These are phyloP conservation scores for Arachnomyces sp. DNA, from an alignment of 2,329 filamentous ascomycete genomes.

Conservation along the genomic window DNA sequence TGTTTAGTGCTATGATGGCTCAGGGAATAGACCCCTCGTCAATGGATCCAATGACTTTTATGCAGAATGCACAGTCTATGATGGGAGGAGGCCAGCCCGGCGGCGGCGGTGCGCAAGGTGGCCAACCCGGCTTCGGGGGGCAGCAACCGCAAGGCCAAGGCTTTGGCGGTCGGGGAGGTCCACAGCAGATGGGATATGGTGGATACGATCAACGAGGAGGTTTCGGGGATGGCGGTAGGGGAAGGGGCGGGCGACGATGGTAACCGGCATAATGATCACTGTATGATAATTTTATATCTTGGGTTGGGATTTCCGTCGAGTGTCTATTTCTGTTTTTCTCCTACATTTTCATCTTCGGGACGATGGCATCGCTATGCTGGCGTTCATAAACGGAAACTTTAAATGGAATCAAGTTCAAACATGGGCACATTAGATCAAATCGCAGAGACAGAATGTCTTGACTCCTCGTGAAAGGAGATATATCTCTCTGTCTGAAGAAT, in stretches of 20 bases:
- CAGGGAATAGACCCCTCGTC: slow-evolving; percentile 47
- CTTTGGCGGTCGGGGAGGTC: slow-evolving; percentile 29
- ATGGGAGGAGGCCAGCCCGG: slow-evolving; percentile 37
- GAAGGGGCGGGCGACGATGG: slow-evolving; percentile 28
- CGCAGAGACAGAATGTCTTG: too few relatives aligned
- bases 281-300: slow-evolving; percentile 9
- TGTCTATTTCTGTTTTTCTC: slow-evolving; percentile 7
- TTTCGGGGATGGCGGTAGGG: slow-evolving; percentile 30
- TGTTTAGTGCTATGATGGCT: slow-evolving; percentile 49
- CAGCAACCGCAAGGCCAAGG: slow-evolving; percentile 25
- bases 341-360: slow-evolving; percentile 1
- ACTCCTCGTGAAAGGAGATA: too few relatives aligned
- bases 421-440: too few relatives aligned
- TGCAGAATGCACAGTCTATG: slow-evolving; percentile 47
- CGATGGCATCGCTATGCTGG: slow-evolving; percentile 11
- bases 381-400: slow-evolving; percentile 12
- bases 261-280: slow-evolving; percentile 22
- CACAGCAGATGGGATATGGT: slow-evolving; percentile 36
- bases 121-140: slow-evolving; percentile 28
- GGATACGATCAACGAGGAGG: slow-evolving; percentile 34
- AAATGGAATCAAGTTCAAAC: neutral
- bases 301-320: slow-evolving; percentile 6
- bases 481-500: too few relatives aligned
- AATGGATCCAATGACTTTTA: slow-evolving; percentile 49
- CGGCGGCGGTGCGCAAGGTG: slow-evolving; percentile 28